Percentiles rank a stretch among this genome's conserved stretches.
Evolutionary conservation across 179 eudicot genomes (phyloP).

Genomic region (Spergularia azorica): DNA sequence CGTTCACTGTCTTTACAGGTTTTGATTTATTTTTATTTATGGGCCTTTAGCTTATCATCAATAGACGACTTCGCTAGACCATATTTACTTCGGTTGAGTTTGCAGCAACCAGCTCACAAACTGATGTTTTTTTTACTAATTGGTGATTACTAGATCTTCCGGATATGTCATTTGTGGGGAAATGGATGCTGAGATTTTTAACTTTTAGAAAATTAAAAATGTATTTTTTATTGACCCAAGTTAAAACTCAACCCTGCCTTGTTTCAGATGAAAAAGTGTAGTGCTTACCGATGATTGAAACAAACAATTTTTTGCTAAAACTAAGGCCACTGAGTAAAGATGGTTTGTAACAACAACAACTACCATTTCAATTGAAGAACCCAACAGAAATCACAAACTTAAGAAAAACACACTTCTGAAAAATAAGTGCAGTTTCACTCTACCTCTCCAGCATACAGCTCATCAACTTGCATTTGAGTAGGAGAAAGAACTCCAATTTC

Average conservation of each 20-base stretch:
- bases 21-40: too few species aligned
- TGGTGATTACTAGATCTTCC: not conserved
- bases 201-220: not conserved
- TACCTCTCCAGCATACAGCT: slow-evolving; percentile 96
- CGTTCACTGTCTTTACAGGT: too few species aligned
- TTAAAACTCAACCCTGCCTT: not conserved
- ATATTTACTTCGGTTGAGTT: too few species aligned
- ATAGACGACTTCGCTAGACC: too few species aligned
- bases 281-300: not conserved
- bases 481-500: slow-evolving; percentile 98
- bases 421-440: not conserved
- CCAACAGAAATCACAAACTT: not conserved
- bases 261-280: not conserved
- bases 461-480: slow-evolving; percentile 78
- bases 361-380: not conserved
- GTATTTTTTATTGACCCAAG: not conserved
- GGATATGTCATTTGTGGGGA: not conserved
- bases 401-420: not conserved
- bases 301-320: not conserved
- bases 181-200: not conserved
- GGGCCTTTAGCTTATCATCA: too few species aligned
- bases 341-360: slow-evolving; percentile 7
- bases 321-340: not conserved
- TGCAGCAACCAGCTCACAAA: too few species aligned
- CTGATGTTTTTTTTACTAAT: too few species aligned